Evolutionary conservation across 805 yeast genomes (phyloP).

Genomic region (Ogataea siamensis): DNA sequence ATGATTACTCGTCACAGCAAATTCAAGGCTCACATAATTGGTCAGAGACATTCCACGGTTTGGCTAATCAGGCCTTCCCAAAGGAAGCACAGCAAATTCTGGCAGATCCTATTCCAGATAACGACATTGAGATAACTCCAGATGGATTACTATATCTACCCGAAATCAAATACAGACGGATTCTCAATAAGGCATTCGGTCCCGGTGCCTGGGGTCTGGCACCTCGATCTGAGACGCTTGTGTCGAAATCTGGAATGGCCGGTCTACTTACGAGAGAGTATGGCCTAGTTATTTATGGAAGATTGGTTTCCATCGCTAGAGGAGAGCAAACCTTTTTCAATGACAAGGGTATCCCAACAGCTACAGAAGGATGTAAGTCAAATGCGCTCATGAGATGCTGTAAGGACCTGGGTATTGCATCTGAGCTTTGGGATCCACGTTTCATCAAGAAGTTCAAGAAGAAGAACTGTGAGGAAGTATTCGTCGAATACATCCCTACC

Average conservation of each 20-base stretch:
- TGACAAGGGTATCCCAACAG: conserved; percentile 86
- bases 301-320: conserved; percentile 86
- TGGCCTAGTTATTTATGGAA: conserved; percentile 81
- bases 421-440: conserved; percentile 96
- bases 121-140: conserved; percentile 91
- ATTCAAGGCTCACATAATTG: conserved; percentile 52
- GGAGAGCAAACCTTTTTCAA: conserved; percentile 94
- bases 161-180: conserved; percentile 91
- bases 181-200: conserved; percentile 87
- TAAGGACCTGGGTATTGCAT: conserved; percentile 94
- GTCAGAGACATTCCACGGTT: conserved; percentile 84
- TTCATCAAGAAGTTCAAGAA: conserved; percentile 72
- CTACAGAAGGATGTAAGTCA: conserved; percentile 95
- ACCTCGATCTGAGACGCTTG: conserved; percentile 81
- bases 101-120: conserved; percentile 56
- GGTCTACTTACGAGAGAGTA: conserved; percentile 79
- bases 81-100: conserved; percentile 58
- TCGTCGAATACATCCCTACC: conserved; percentile 78
- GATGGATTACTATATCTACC: conserved; percentile 92
- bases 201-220: conserved; percentile 99
- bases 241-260: conserved; percentile 49
- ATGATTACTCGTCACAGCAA: conserved; percentile 24
- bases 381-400: conserved; percentile 98
- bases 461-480: conserved; percentile 71
- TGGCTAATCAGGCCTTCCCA: conserved; percentile 77